Conservation (phyloP, 2,329 filamentous ascomycete species). For the Alternaria angustiovoidea region DNA sequence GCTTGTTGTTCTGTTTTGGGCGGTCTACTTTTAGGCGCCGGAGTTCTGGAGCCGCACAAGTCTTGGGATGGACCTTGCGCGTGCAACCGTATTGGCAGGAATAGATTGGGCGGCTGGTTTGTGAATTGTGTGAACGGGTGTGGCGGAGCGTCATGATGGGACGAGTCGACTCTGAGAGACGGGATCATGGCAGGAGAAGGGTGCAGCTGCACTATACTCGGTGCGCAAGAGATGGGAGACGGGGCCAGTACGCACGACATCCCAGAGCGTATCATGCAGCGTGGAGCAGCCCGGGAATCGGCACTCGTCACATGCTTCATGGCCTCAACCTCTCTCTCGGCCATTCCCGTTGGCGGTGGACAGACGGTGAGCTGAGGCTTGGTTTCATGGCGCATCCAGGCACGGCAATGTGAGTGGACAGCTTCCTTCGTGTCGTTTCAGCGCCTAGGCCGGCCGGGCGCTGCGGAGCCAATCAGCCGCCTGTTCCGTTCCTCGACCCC, state of each 20-base stretch:
- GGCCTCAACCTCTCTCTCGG: neutral
- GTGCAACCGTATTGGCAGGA: neutral
- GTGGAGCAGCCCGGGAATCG: neutral
- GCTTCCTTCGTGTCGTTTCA: slow-evolving; percentile 29
- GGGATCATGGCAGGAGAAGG: neutral
- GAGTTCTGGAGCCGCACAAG: slow-evolving; percentile 15
- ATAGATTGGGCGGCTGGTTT: slow-evolving; percentile 4
- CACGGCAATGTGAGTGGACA: slow-evolving; percentile 33
- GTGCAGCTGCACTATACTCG: neutral
- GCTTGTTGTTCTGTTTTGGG: slow-evolving; percentile 10
- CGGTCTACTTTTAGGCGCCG: slow-evolving; percentile 8
- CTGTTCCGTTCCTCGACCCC: slow-evolving; percentile 8
- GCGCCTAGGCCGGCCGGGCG: slow-evolving; percentile 21
- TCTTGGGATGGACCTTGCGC: slow-evolving; percentile 6
- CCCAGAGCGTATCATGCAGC: neutral
- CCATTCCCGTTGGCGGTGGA: slow-evolving; percentile 10
- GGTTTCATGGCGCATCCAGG: slow-evolving; percentile 41
- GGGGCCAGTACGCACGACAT: neutral
- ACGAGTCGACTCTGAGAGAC: neutral
- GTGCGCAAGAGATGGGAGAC: neutral
- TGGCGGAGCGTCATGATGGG: slow-evolving; percentile 3
- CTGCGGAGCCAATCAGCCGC: slow-evolving; percentile 28
- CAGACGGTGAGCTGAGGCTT: slow-evolving; percentile 15
- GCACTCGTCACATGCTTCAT: neutral
- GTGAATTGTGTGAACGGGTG: neutral